These are phyloP conservation scores for Xylariaceae sp. DNA, from an alignment of 2,329 filamentous ascomycete genomes.

Conservation along the genomic window DNA sequence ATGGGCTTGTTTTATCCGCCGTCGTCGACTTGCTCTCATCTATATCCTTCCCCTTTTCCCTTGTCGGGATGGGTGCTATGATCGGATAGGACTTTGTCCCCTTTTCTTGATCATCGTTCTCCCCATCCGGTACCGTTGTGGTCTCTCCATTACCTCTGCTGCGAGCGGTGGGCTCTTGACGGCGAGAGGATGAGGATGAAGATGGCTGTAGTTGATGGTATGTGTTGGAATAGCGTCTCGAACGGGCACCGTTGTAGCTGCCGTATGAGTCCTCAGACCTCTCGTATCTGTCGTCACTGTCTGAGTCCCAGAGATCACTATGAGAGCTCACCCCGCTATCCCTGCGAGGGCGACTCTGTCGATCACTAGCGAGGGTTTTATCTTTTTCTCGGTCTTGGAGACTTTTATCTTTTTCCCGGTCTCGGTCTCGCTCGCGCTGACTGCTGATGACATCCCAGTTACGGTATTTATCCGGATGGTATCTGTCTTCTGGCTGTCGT, in stretches of 20 bases:
- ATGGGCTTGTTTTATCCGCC: constrained; percentile 26
- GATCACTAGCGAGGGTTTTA: constrained; percentile 12
- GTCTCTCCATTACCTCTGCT: background rate
- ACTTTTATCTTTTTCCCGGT: too few relatives aligned
- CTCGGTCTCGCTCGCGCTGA: constrained; percentile 13
- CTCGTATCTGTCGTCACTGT: constrained; percentile 17
- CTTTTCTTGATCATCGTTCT: constrained; percentile 28
- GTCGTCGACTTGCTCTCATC: too few relatives aligned
- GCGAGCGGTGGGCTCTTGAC: constrained; percentile 13
- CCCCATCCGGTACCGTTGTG: constrained; percentile 4
- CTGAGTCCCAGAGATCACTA: constrained; percentile 28
- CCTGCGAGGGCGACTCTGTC: constrained; percentile 15
- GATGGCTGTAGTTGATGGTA: constrained; percentile 15
- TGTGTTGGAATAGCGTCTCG: constrained; percentile 18
- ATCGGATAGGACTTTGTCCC: constrained; percentile 34
- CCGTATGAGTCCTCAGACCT: constrained; percentile 2
- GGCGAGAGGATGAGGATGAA: constrained; percentile 13
- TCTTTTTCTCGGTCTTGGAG: background rate
- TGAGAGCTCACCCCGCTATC: constrained; percentile 22
- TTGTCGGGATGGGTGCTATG: constrained; percentile 31
- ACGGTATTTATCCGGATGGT: constrained; percentile 30
- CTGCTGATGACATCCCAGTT: constrained; percentile 28
- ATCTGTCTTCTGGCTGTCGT: constrained; percentile 23
- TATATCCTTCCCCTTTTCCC: constrained; percentile 14
- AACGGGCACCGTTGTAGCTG: constrained; percentile 6